Conservation (phyloP, 805 yeast genomes). For the Candida pseudoglaebosa region DNA sequence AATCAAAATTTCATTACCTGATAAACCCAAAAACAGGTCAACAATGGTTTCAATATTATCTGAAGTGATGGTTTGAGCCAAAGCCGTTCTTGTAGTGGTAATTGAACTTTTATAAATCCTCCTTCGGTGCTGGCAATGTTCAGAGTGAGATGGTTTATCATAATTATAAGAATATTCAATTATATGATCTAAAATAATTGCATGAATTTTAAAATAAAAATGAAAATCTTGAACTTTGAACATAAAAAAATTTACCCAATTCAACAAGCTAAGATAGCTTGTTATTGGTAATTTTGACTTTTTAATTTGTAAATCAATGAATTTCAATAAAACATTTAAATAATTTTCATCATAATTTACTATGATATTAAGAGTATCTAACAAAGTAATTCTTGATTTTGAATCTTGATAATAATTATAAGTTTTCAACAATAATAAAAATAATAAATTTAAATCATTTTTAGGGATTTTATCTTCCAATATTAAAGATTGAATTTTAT, state of each 20-base stretch:
- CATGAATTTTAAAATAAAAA: slow-evolving; percentile 20
- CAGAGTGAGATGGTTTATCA: slow-evolving; percentile 4
- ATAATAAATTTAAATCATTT: slow-evolving; percentile 17
- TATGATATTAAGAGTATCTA: slow-evolving; percentile 35
- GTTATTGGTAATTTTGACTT: slow-evolving; percentile 43
- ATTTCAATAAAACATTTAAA: slow-evolving; percentile 33
- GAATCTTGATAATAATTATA: slow-evolving; percentile 50
- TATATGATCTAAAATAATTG: slow-evolving; percentile 33
- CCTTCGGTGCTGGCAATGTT: slow-evolving; percentile 11
- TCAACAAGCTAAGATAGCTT: slow-evolving; percentile 54
- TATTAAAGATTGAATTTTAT: slow-evolving; percentile 22
- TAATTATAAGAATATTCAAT: slow-evolving; percentile 7
- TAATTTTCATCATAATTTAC: slow-evolving; percentile 28
- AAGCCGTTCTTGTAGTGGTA: slow-evolving; percentile 21
- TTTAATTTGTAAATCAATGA: slow-evolving; percentile 30
- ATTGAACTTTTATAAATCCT: slow-evolving; percentile 28
- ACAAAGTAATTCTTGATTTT: slow-evolving; percentile 42
- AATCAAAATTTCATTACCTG: slow-evolving; percentile 9
- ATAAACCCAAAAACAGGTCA: neutral
- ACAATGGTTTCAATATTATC: slow-evolving; percentile 3
- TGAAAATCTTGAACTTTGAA: slow-evolving; percentile 19
- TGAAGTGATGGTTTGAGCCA: slow-evolving; percentile 3
- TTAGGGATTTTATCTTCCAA: slow-evolving; percentile 20
- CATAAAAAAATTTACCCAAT: slow-evolving; percentile 49
- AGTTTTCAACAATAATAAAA: slow-evolving; percentile 40